phyloP scores from a whole-genome alignment of 179 eudicot species.

The Silene coronaria region DNA sequence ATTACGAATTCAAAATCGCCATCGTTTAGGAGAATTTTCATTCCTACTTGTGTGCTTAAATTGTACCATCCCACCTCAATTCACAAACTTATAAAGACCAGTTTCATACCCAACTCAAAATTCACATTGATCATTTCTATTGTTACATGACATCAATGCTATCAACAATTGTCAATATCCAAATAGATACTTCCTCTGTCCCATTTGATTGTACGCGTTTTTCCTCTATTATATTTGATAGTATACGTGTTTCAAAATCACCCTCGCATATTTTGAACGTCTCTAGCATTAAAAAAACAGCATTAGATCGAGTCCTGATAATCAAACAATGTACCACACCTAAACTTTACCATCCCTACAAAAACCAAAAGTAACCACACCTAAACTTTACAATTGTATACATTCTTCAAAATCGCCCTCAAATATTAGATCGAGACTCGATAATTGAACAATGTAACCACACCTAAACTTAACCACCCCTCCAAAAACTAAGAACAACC shows the following conservation, averaged over 20 bases:
- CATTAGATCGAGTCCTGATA: background rate
- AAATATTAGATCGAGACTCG: background rate
- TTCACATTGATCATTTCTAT: conserved; percentile 1
- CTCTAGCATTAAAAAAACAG: background rate
- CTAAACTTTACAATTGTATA: too few relatives aligned
- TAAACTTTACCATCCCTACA: too few relatives aligned
- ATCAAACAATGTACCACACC: too few relatives aligned
- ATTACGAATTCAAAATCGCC: background rate
- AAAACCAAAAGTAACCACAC: too few relatives aligned
- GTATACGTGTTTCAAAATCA: too few relatives aligned
- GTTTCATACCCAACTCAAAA: background rate
- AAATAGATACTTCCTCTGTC: background rate
- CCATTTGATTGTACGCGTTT: too few relatives aligned
- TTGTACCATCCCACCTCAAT: background rate
- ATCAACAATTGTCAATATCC: background rate
- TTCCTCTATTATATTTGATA: too few relatives aligned
- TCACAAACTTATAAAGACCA: background rate
- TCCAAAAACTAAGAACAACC: background rate
- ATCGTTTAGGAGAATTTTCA: background rate
- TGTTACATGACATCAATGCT: background rate
- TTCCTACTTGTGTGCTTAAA: background rate
- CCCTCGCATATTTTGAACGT: too few relatives aligned
- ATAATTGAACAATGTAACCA: background rate
- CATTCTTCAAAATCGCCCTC: too few relatives aligned
- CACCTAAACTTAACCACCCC: background rate